Evolutionary conservation across 345 rosid genomes (phyloP), one percentile per base, ranked within the genome.

Genomic region (Lepidium africanum): DNA sequence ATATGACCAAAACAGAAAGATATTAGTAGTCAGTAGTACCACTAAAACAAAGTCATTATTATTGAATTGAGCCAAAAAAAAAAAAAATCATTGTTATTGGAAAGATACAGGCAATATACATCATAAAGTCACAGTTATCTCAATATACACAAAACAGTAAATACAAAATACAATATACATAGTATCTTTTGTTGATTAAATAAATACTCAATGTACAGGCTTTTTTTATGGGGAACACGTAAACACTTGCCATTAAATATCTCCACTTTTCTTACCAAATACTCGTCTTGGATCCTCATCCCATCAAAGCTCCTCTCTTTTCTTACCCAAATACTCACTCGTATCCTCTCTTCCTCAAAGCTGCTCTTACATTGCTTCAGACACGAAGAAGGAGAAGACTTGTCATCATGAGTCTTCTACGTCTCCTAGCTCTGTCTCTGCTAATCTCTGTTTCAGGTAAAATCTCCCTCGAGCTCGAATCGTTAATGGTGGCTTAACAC

Each of bases 401-500:
- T 30, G 5, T 41, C 69, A 33, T 21, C 16, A 77, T 77, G 83
- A 77, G 23, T 64, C 30, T 74, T 66, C 43, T 81, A 14, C 68
- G 30, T 64, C 70, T 78, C n/a, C 47, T 65, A 37, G 32, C 64
- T 59, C 63, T 81, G 59, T 69, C 68, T 51, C 69, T 81, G 11
- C 76, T 75, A 40, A 15, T 81, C 55, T 72, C 84, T 33, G 47
- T 68, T 61, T 75, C 80, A 42, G 78, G 81, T 81, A 43, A 48
- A 39, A 17, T 59, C 36, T 50, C n/a, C 15, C 62, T 51, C 56
- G 3, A 57, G 17, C 63, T 40, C 43, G 3, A 9, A 2, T 10
- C 69, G 10, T 53, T 45, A 43, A 52, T 37, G 63, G 12, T 41
- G 52, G 13, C 10, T 32, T 41, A 3, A 5, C 11, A 38, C 7